A percentile compares a stretch with the other conserved stretches of the same genome.
phyloP scores from a whole-genome alignment of 257 asterid genomes.

The Nicotiana otophora region DNA sequence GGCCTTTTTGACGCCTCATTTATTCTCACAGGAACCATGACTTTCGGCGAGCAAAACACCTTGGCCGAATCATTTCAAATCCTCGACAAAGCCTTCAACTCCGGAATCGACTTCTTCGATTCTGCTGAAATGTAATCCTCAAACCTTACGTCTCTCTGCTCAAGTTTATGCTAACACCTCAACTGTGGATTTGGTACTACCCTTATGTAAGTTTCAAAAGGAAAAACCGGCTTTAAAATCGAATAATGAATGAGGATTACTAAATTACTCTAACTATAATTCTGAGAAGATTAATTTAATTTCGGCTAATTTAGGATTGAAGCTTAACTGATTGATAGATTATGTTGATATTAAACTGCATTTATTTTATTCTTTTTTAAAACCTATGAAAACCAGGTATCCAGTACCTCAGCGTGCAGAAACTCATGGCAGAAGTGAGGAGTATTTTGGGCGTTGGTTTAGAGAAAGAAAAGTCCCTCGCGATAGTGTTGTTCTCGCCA shows the following conservation, averaged over 20 bases:
- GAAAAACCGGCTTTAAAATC: background rate
- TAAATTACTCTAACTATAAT: background rate
- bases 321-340: background rate
- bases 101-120: constrained; percentile 83
- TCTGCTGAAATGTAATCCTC: constrained; percentile 70
- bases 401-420: constrained; percentile 84
- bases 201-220: background rate
- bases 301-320: background rate
- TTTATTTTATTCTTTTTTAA: background rate
- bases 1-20: background rate
- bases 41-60: constrained; percentile 79
- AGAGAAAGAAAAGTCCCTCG: constrained; percentile 50
- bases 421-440: constrained; percentile 89
- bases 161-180: background rate
- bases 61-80: constrained; percentile 52
- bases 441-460: constrained; percentile 47
- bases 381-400: constrained; percentile 37
- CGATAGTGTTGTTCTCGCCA: constrained; percentile 55
- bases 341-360: background rate
- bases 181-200: background rate
- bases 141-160: background rate
- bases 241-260: background rate
- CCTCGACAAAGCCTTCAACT: constrained; percentile 65
- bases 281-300: background rate
- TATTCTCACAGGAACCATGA: constrained; percentile 58